Base-by-base conservation (phyloP, 139 green algal species). In the Klebsormidium nitens region DNA sequence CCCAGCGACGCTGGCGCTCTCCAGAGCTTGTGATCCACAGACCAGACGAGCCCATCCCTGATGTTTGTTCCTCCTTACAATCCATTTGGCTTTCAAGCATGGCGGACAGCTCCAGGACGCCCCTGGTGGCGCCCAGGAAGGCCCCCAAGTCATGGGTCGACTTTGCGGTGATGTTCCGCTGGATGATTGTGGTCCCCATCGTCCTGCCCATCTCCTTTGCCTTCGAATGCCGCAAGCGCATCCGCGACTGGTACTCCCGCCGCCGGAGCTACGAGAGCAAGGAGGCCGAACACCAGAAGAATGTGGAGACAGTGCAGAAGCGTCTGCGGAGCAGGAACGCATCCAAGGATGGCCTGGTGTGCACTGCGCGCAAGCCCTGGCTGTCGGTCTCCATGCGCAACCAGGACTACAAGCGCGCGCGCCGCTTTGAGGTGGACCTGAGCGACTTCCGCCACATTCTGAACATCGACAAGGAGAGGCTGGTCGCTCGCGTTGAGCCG, bases 201-300 rank as follows among this genome's bases (percentile, higher is more conserved):
- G 66, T 74, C 8, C 66, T 74, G 50, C 66, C 66, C n/a, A 55
- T 65, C 14, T 74, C 66, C n/a, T 74, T 74, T 38, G 32, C 31
- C 34, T 74, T 66, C 38, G 29, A 74, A 19, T 59, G 46, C 49
- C 19, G 34, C 6, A 63, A 72, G 35, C 47, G 47, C 47, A 66
- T 62, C 64, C 63, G 34, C 36, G 64, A 64, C 64, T 72, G 64
- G 48, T 37, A 36, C 47, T 63, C 64, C 23, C 23, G 17, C 1
- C 14, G 23, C 47, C 62, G 63, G 48, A 64, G 48, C 64, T 72
- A 61, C 47, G 48, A n/a, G 48, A 17, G 52, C 36, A 40, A 44
- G 23, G 48, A 72, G 64, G 28, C 32, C 19, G 48, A 63, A 48
- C 64, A 72, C 23, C 47, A 62, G 64, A 34, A 38, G 8, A 44